Evolutionary conservation across 2,329 filamentous ascomycete species (phyloP).

Genomic region (Cercospora sesami): DNA sequence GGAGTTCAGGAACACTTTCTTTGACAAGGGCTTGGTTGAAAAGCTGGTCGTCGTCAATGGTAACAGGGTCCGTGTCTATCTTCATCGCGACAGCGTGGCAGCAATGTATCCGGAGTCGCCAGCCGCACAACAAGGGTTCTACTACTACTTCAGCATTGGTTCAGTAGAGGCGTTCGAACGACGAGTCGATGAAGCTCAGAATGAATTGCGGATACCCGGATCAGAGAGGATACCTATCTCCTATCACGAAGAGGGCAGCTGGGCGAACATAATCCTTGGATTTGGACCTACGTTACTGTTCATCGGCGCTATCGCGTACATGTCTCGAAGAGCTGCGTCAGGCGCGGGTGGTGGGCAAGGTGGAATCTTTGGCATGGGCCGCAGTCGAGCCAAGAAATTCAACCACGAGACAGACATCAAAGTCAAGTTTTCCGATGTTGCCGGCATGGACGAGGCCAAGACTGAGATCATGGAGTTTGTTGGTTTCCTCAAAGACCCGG

Average conservation of each 20-base stretch:
- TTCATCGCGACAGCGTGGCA: slow-evolving; percentile 72
- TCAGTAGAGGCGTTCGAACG: slow-evolving; percentile 91
- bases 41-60: slow-evolving; percentile 81
- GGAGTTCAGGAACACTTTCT: slow-evolving; percentile 87
- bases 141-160: slow-evolving; percentile 93
- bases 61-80: slow-evolving; percentile 74
- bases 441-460: slow-evolving; percentile 98
- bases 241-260: slow-evolving; percentile 74
- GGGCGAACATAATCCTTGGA: slow-evolving; percentile 69
- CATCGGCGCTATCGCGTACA: slow-evolving; percentile 77
- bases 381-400: slow-evolving; percentile 94
- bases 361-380: slow-evolving; percentile 93
- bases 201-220: slow-evolving; percentile 79
- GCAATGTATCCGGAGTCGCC: slow-evolving; percentile 74
- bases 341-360: slow-evolving; percentile 62
- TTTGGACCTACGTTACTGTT: slow-evolving; percentile 88
- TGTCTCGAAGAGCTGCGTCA: slow-evolving; percentile 72
- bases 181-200: slow-evolving; percentile 82
- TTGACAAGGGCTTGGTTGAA: slow-evolving; percentile 94
- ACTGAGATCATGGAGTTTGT: slow-evolving; percentile 99
- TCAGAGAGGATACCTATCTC: slow-evolving; percentile 91
- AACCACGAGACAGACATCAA: slow-evolving; percentile 96
- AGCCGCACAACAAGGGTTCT: slow-evolving; percentile 67
- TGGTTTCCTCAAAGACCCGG: slow-evolving; percentile 90
- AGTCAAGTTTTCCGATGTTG: slow-evolving; percentile 95